A percentile compares a stretch with the other conserved stretches of the same genome.
These are phyloP conservation scores for Candida suzukii DNA, from an alignment of 805 yeast genomes.

Conservation along the genomic window DNA sequence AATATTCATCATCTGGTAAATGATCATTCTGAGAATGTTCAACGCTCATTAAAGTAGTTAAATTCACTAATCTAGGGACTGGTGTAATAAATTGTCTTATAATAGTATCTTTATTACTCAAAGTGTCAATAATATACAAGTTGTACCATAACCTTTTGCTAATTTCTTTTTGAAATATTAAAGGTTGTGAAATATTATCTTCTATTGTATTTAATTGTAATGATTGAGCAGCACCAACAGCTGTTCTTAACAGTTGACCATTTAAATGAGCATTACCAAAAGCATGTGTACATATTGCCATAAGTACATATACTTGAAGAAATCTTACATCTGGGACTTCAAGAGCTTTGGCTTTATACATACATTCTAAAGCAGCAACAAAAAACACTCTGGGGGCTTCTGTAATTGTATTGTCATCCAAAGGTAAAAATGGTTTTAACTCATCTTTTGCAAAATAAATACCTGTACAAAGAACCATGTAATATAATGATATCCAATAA, in stretches of 20 bases:
- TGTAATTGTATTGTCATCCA: conserved; percentile 5
- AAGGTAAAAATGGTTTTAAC: conserved; percentile 6
- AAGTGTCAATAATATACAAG: conserved; percentile 17
- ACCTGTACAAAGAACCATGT: conserved; percentile 16
- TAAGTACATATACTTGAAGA: conserved; percentile 16
- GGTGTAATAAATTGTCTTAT: conserved; percentile 13
- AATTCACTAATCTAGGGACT: conserved; percentile 12
- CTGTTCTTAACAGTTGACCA: conserved; percentile 11
- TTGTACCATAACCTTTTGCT: conserved; percentile 18
- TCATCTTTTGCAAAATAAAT: conserved; percentile 15
- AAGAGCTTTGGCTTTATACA: conserved; percentile 14
- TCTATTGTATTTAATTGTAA: conserved; percentile 8
- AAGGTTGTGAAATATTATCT: neutral
- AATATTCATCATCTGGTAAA: conserved; percentile 11
- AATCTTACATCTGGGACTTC: conserved; percentile 17
- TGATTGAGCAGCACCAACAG: conserved; percentile 13
- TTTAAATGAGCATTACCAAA: conserved; percentile 17
- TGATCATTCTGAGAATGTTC: conserved; percentile 2
- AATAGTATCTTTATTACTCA: conserved; percentile 16
- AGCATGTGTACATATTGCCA: conserved; percentile 17
- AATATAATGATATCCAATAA: conserved; percentile 19
- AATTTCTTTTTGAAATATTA: conserved; percentile 13
- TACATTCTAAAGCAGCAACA: conserved; percentile 15
- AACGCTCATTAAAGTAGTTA: conserved; percentile 7
- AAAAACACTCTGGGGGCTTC: conserved; percentile 13